Percentiles rank a stretch among this genome's conserved stretches.
phyloP scores from a whole-genome alignment of 2,329 filamentous ascomycete species.

The Pyrenophora graminea region DNA sequence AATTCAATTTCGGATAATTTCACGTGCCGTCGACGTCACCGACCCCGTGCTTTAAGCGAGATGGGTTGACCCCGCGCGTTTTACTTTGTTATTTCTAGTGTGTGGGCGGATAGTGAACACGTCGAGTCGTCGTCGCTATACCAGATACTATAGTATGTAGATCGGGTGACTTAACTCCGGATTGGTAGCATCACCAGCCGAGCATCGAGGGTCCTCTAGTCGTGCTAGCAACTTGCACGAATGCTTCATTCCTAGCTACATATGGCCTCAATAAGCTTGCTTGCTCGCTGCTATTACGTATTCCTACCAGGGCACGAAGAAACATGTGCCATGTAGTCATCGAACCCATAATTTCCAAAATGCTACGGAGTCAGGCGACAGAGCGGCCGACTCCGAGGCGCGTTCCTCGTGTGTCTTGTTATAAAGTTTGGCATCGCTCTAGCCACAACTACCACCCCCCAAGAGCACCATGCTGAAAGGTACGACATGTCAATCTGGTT shows the following conservation, averaged over 20 bases:
- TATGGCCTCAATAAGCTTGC: slow-evolving; percentile 3
- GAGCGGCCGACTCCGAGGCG: slow-evolving; percentile 20
- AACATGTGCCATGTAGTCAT: slow-evolving; percentile 1
- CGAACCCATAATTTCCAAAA: slow-evolving; percentile 9
- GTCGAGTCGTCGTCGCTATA: background rate
- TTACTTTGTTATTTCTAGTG: background rate
- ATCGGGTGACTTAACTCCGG: background rate
- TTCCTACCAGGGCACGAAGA: background rate
- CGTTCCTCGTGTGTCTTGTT: slow-evolving; percentile 11
- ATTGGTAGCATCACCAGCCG: slow-evolving; percentile 10
- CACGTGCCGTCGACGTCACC: background rate
- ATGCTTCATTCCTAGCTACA: background rate
- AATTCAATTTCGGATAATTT: background rate
- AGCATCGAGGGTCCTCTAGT: slow-evolving; percentile 4
- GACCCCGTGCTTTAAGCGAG: background rate
- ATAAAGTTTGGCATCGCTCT: slow-evolving; percentile 13
- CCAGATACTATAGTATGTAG: too few species aligned
- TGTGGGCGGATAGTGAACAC: background rate
- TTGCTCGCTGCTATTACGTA: slow-evolving; percentile 2
- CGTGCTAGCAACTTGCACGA: background rate
- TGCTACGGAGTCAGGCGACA: slow-evolving; percentile 19
- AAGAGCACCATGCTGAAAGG: slow-evolving; percentile 36
- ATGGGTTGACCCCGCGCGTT: too few species aligned
- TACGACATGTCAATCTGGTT: slow-evolving; percentile 15
- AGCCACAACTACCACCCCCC: slow-evolving; percentile 17